Base-by-base conservation (phyloP, 768 basidiomycete genomes). In the Suillus americanus region DNA sequence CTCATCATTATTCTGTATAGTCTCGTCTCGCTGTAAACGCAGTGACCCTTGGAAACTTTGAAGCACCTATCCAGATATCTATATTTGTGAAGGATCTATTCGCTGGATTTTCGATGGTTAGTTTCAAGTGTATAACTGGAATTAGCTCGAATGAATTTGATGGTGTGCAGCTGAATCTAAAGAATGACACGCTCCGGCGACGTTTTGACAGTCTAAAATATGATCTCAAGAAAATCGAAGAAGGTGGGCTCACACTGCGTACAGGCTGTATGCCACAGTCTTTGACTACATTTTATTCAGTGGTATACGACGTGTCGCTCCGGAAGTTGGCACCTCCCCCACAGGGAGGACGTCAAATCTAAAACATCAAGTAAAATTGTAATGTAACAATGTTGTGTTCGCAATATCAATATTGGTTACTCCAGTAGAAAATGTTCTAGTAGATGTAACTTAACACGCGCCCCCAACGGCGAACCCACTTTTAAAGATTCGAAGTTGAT, bases 211-310 rank as follows among this genome's bases (percentile, higher is more conserved):
- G 89, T 67, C 79, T 94, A 40, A 94, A 94, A 71, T 94, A 94
- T 67, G 92, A 93, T 72, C 84, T 94, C 66, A 93, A 93, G 75
- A 93, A 92, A 70, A 90, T 94, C 20, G 92, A 94, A 78, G 92
- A 94, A 87, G 92, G 92, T 85, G 63, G 56, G 80, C 68, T 35
- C 30, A 56, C 51, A 57, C 41, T 40, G 18, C 38, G 41, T n/a
- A 6, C 53, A 12, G 25, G 38, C 54, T 61, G 45, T 62, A 54
- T 37, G 30, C 38, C n/a, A 25, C 51, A 62, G 59, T 33, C 61
- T 50, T 25, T 66, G 54, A 68, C 46, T 50, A 23, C 33, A 25
- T 14, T 46, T 62, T 30, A 43, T 63, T 25, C 66, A 94, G 92
- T 94, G 57, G 92, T 94, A 2, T 94, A 94, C 70, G 92, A 94